These are phyloP conservation scores for Torulaspora quercuum DNA, from an alignment of 805 yeast species.

Conservation along the genomic window DNA sequence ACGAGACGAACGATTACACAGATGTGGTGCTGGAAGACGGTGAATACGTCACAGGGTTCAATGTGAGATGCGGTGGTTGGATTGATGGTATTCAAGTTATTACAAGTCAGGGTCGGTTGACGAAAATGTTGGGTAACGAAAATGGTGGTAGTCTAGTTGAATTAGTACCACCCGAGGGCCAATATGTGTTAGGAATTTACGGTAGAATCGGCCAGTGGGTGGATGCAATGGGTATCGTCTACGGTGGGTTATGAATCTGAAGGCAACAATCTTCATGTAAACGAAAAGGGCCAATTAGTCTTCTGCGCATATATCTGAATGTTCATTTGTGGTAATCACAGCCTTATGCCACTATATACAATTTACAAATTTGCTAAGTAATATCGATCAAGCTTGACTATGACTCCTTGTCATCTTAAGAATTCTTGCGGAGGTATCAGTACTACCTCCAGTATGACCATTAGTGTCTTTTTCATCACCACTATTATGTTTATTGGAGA, in stretches of 20 bases:
- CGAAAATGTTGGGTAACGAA: constrained; percentile 61
- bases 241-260: constrained; percentile 31
- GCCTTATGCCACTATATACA: too few relatives aligned
- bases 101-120: constrained; percentile 52
- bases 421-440: constrained; percentile 6
- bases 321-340: constrained; percentile 1
- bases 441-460: constrained; percentile 2
- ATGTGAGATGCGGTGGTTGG: constrained; percentile 79
- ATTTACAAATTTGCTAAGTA: too few relatives aligned
- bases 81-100: constrained; percentile 78
- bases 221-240: constrained; percentile 68
- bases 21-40: constrained; percentile 55
- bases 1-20: constrained; percentile 47
- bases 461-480: constrained; percentile 5
- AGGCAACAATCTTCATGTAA: background rate
- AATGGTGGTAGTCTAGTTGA: constrained; percentile 63
- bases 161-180: constrained; percentile 63
- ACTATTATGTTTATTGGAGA: constrained; percentile 11
- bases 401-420: constrained; percentile 19
- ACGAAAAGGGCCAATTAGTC: constrained; percentile 2
- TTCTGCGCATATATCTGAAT: background rate
- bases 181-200: constrained; percentile 60
- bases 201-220: constrained; percentile 72
- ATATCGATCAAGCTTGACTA: constrained; percentile 18
- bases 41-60: constrained; percentile 59